Conservation (phyloP, 257 asterid genomes). For the Perilla frutescens region DNA sequence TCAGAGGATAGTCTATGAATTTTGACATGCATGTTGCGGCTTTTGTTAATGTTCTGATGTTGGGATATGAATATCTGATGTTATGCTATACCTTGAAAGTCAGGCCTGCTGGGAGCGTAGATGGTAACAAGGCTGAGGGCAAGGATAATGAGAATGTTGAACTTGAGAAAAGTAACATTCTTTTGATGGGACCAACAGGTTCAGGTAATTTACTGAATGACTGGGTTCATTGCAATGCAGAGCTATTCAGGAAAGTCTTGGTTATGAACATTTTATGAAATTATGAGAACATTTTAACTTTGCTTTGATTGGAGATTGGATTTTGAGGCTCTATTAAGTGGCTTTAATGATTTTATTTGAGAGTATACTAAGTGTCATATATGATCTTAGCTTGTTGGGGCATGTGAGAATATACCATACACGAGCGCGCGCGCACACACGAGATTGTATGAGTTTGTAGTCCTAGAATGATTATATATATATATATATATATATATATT, state of each 20-base stretch:
- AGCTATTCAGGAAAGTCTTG: neutral
- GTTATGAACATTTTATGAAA: slow-evolving; percentile 17
- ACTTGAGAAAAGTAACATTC: slow-evolving; percentile 98
- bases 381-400: slow-evolving; percentile 16
- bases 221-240: slow-evolving; percentile 25
- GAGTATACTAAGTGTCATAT: neutral
- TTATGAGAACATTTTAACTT: slow-evolving; percentile 14
- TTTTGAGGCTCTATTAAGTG: slow-evolving; percentile 20
- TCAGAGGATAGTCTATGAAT: slow-evolving; percentile 14
- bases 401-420: neutral
- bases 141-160: slow-evolving; percentile 76
- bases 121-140: slow-evolving; percentile 54
- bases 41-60: slow-evolving; percentile 8
- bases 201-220: slow-evolving; percentile 77
- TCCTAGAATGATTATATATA: neutral
- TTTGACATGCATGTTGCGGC: neutral
- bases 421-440: neutral
- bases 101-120: slow-evolving; percentile 81
- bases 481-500: neutral
- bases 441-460: slow-evolving; percentile 6
- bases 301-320: slow-evolving; percentile 12
- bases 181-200: slow-evolving; percentile 99
- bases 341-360: slow-evolving; percentile 1
- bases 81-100: slow-evolving; percentile 52
- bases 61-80: slow-evolving; percentile 38